Percentiles rank a stretch among this genome's conserved stretches.
Conservation (phyloP, 495 filamentous ascomycete genomes). For the Cairneyella variabilis region DNA sequence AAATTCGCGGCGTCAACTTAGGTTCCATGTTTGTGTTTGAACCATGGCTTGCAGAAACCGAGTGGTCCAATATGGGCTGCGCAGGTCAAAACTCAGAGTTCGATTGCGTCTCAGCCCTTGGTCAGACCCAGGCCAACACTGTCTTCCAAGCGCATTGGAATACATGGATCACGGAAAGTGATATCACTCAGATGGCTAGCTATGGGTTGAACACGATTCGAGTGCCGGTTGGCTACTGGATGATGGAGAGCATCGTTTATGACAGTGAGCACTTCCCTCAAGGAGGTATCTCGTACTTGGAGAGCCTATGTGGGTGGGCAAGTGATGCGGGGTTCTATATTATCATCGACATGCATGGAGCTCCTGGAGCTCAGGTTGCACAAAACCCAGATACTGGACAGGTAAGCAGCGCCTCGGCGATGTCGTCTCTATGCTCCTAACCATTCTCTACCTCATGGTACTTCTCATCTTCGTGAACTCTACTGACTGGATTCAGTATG, state of each 20-base stretch:
- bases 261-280: conserved; percentile 54
- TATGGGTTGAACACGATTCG: conserved; percentile 60
- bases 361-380: conserved; percentile 52
- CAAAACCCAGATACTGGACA: conserved; percentile 54
- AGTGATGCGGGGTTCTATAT: conserved; percentile 54
- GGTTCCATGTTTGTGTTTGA: conserved; percentile 58
- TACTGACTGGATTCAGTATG: conserved; percentile 25
- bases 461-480: not conserved
- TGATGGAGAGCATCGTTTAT: conserved; percentile 53
- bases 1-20: conserved; percentile 60
- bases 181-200: conserved; percentile 48
- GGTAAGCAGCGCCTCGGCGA: no score
- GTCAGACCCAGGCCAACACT: conserved; percentile 48
- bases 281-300: conserved; percentile 51
- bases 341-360: conserved; percentile 63
- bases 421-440: conserved; percentile 2
- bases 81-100: conserved; percentile 47
- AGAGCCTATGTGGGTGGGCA: conserved; percentile 52
- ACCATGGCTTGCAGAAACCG: conserved; percentile 50
- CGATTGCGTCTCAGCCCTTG: conserved; percentile 51
- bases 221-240: conserved; percentile 63
- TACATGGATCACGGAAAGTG: conserved; percentile 52
- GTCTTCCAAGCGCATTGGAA: conserved; percentile 56
- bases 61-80: conserved; percentile 55
- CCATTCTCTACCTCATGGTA: not conserved